These are phyloP conservation scores for Eucalyptus pauciflora DNA, from an alignment of 345 rosid species.

Conservation along the genomic window DNA sequence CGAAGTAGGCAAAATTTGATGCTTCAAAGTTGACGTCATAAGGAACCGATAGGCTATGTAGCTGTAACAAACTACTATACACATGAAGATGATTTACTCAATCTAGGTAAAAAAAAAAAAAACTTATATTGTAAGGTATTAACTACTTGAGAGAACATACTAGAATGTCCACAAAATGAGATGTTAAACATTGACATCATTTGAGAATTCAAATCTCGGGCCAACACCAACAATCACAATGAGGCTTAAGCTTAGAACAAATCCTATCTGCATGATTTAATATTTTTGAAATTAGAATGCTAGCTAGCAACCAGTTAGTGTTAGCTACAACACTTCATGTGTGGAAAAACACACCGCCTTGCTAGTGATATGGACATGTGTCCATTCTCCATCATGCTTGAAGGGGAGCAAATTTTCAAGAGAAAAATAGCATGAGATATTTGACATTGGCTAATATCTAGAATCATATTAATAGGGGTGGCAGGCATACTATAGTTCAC, in stretches of 20 bases:
- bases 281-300: background rate
- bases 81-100: no score
- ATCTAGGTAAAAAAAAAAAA: no score
- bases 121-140: no score
- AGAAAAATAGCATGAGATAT: background rate
- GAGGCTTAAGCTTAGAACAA: slow-evolving; percentile 32
- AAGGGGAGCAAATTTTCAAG: background rate
- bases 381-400: background rate
- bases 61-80: no score
- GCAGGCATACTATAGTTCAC: background rate
- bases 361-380: background rate
- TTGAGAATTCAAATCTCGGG: no score
- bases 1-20: no score
- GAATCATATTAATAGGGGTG: background rate
- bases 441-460: background rate
- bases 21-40: no score
- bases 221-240: no score
- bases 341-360: background rate
- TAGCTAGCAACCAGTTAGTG: background rate
- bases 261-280: slow-evolving; percentile 48
- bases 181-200: no score
- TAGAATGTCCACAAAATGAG: no score
- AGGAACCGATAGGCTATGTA: no score
- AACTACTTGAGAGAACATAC: no score
- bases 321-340: background rate